Base-by-base conservation (phyloP, 1,139 yeast species). In the Blastobotrys capitulatus region DNA sequence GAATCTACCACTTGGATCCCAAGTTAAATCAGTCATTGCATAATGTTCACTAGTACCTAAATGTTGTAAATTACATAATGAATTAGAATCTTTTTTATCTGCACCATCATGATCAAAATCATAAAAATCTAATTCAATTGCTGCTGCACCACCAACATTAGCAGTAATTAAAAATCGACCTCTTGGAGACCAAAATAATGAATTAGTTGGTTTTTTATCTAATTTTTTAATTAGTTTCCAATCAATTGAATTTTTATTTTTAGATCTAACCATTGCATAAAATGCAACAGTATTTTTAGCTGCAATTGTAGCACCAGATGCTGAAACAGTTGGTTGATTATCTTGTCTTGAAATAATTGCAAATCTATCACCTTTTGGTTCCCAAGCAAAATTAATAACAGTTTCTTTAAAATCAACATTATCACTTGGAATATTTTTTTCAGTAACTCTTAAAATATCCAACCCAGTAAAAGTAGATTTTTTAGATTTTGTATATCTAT, bases 1-100 rank as follows among this genome's bases (percentile, higher is more conserved):
- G 66, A 75, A 89, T 70, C 97, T 80, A 59, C 98, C 98, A 42
- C 96, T 85, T 52, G 96, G 94, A 68, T 94, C 98, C 98, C 98
- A 94, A 50, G 83, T 75, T 55, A 89, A 67, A 65, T 85, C 88
- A 49, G 96, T 86, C 74, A 90, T 79, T 55, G 96, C 95, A 52
- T 79, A 76, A 65, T 76, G 85, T 60, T 79, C 80, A 53, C 82
- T 84, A 42, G 78, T 71, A 57, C 79, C 82, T 59, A 85, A 73
- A 59, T 78, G 77, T 65, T 83, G 82, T 57, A 86, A 76, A 60
- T 75, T 75, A 55, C 68, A 69, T 20, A 64, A 62, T 44, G 60
- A 59, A 58, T 67, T 63, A 12, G 32, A 3, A 35, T 64, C 70
- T 54, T 66, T 64, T 60, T 68, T 67, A 59, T 79, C 85, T n/a